Evolutionary conservation across 768 basidiomycete genomes (phyloP), one percentile per base, ranked within the genome.

Genomic region (Kwoniella pini): DNA sequence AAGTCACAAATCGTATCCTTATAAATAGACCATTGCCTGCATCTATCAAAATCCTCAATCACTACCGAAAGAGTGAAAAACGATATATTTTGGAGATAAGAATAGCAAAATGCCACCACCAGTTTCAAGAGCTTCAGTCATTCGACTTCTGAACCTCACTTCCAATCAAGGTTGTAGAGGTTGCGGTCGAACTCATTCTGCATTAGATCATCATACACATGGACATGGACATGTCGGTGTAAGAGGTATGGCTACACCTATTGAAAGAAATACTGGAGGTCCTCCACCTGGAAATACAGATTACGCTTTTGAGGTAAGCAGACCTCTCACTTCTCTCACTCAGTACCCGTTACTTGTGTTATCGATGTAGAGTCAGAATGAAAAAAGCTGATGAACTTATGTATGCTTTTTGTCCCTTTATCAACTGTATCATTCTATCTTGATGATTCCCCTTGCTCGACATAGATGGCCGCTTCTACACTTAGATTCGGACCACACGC

Each of bases 401-500:
- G n/a, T n/a, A n/a, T n/a, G n/a, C n/a, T n/a, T n/a, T n/a, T n/a
- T n/a, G n/a, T n/a, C n/a, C n/a, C n/a, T n/a, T n/a, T n/a, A n/a
- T n/a, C n/a, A n/a, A n/a, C n/a, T n/a, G n/a, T n/a, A n/a, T n/a
- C n/a, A n/a, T n/a, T n/a, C n/a, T n/a, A n/a, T n/a, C n/a, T n/a
- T n/a, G n/a, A n/a, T n/a, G n/a, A n/a, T n/a, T n/a, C n/a, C n/a
- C n/a, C n/a, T n/a, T n/a, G n/a, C n/a, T n/a, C n/a, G n/a, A n/a
- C n/a, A n/a, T n/a, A 77, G 76, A 73, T 77, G 64, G 72, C 76
- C 6, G 76, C 76, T 4, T 68, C 69, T n/a, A 77, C 71, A 27
- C 64, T 77, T 12, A 68, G 76, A 24, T 77, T 75, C 57, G 76
- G 76, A 0, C 62, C 63, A n/a, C 67, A 70, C 24, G 74, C 72